These are phyloP conservation scores for Quercus wislizeni DNA, from an alignment of 306 rosid species.

Conservation along the genomic window DNA sequence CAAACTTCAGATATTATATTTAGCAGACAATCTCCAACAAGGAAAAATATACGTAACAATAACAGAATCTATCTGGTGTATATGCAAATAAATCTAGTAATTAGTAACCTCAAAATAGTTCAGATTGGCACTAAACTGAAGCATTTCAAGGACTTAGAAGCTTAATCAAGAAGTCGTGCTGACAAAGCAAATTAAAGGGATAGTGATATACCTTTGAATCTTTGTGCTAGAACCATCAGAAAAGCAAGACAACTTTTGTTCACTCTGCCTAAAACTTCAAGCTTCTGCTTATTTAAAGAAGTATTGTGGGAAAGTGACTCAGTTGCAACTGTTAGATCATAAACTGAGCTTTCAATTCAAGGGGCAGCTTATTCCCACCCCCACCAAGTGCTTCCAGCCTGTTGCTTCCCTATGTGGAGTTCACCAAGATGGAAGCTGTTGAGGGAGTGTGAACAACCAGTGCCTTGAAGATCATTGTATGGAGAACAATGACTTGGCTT, in stretches of 20 bases:
- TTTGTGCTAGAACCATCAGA: neutral
- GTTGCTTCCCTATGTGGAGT: too few relatives aligned
- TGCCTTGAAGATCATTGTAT: constrained; percentile 26
- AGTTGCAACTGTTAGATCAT: neutral
- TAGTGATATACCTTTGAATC: neutral
- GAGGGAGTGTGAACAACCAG: constrained; percentile 39
- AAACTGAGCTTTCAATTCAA: constrained; percentile 4
- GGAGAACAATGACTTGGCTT: neutral
- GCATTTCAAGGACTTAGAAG: too few relatives aligned
- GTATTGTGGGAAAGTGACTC: neutral
- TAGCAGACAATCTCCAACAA: too few relatives aligned
- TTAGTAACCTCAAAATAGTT: too few relatives aligned
- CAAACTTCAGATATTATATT: too few relatives aligned
- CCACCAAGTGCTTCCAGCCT: constrained; percentile 17
- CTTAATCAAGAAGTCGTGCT: too few relatives aligned
- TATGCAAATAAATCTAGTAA: too few relatives aligned
- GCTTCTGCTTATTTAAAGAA: neutral
- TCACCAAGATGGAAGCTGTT: constrained; percentile 35
- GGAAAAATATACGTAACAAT: too few relatives aligned
- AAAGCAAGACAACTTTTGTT: neutral
- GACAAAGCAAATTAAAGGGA: too few relatives aligned
- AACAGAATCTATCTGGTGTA: too few relatives aligned
- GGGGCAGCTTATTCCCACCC: constrained; percentile 27
- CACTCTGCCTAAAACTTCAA: neutral
- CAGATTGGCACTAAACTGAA: too few relatives aligned